phyloP scores from a whole-genome alignment of 805 yeast genomes.

The Nakazawaea ambrosiae region DNA sequence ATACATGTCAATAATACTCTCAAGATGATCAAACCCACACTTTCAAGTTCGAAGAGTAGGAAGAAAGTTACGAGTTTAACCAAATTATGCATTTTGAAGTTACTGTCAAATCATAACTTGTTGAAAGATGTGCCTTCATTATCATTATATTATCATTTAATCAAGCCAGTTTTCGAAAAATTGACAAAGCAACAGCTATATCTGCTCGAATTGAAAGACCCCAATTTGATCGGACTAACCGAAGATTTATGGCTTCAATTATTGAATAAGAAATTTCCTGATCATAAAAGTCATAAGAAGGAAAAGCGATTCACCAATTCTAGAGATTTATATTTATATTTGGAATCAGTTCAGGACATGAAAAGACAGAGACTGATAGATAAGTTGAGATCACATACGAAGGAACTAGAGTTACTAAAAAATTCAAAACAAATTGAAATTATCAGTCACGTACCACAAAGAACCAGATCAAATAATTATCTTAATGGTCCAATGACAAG shows the following conservation, averaged over 20 bases:
- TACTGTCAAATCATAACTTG: not conserved
- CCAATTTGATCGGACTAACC: conserved; percentile 32
- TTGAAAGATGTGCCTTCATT: conserved; percentile 2
- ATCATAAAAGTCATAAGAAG: conserved; percentile 19
- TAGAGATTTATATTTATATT: conserved; percentile 31
- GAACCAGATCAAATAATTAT: conserved; percentile 11
- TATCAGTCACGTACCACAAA: conserved; percentile 18
- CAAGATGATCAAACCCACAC: too few relatives aligned
- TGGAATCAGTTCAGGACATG: conserved; percentile 31
- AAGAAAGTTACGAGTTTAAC: conserved; percentile 3
- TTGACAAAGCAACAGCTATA: conserved; percentile 38
- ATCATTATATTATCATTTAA: conserved; percentile 29
- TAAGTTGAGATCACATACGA: conserved; percentile 35
- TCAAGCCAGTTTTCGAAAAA: conserved; percentile 37
- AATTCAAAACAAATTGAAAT: conserved; percentile 33
- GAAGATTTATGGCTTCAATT: conserved; percentile 41
- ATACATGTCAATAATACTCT: too few relatives aligned
- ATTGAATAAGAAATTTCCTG: conserved; percentile 38
- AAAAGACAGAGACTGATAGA: conserved; percentile 38
- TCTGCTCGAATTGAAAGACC: conserved; percentile 33
- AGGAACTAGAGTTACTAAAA: conserved; percentile 30
- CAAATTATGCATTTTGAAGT: conserved; percentile 1
- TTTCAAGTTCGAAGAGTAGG: too few relatives aligned
- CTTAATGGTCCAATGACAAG: too few relatives aligned
- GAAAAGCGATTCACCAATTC: conserved; percentile 12